Conservation (phyloP, 1,284 basidiomycete genomes). For the Apiotrichum akiyoshidainum region DNA sequence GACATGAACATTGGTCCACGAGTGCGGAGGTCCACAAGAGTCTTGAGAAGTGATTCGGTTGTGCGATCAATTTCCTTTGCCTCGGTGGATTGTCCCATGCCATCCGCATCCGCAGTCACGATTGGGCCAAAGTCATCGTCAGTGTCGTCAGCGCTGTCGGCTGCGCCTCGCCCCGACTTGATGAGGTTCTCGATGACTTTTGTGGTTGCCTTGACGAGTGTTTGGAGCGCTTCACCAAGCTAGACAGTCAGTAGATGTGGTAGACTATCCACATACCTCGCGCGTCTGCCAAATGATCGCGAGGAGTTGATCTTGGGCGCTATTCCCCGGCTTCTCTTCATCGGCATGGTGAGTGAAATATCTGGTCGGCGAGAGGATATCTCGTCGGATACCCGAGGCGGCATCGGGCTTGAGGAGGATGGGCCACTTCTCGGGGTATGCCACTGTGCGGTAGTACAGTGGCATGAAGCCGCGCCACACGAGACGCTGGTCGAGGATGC, state of each 20-base stretch:
- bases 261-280: slow-evolving; percentile 56
- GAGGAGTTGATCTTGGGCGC: not conserved
- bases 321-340: slow-evolving; percentile 1
- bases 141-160: slow-evolving; percentile 35
- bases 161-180: not conserved
- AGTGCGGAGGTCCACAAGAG: slow-evolving; percentile 49
- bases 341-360: slow-evolving; percentile 11
- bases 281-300: slow-evolving; percentile 58
- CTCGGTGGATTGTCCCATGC: slow-evolving; percentile 37
- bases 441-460: slow-evolving; percentile 51
- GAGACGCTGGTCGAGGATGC: slow-evolving; percentile 38
- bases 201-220: slow-evolving; percentile 23
- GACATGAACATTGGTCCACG: slow-evolving; percentile 56
- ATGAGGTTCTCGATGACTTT: slow-evolving; percentile 4
- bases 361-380: slow-evolving; percentile 51
- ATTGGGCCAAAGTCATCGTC: slow-evolving; percentile 67
- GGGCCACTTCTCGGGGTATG: slow-evolving; percentile 52
- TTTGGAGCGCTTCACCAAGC: slow-evolving; percentile 4
- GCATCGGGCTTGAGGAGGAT: slow-evolving; percentile 62
- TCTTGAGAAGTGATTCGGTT: slow-evolving; percentile 24
- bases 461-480: slow-evolving; percentile 66
- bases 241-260: slow-evolving; percentile 6
- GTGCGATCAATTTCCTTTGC: slow-evolving; percentile 33
- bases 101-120: slow-evolving; percentile 50
- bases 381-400: slow-evolving; percentile 64